Base-by-base conservation (phyloP, 148 eudicot species). In the Arbutus unedo region DNA sequence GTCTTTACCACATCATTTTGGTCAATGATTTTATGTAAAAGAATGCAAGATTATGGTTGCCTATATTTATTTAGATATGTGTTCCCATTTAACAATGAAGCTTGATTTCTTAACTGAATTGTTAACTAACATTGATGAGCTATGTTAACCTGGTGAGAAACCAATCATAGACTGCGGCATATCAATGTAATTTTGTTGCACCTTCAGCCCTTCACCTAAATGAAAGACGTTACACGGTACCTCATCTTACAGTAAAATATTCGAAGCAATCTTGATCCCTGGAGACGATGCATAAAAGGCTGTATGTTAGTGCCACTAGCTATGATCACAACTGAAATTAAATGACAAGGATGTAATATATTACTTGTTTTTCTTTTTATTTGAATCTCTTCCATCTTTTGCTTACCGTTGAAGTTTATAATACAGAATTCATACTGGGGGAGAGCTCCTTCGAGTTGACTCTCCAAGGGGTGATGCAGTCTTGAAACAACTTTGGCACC, bases 401-500 rank as follows among this genome's bases (percentile, higher is more conserved):
- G 47, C 76, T 78, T 18, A 41, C 66, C 38, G 4, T 79, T 72
- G 18, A 81, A 6, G 55, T 76, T 49, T 23, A 38, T 51, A 15
- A 18, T 87, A 6, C 85, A 91, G 94, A 84, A 43, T 83, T 73
- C 94, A 91, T 80, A 87, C 88, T 50, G 92, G 91, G 76, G 85
- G 81, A 16, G 89, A 87, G 49, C 84, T 91, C 47, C 75, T 90
- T 68, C 83, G 25, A 11, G 66, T 78, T 4, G 89, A 87, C 49
- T 76, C 88, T 9, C 83, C 54, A 73, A 84, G 79, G 10, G 87
- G 88, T 11, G 94, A 89, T 43, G 85, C 83, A 13, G 72, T 88
- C 73, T 80, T 91, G 81, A 90, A 91, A 76, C 91, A 91, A 55
- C 90, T 91, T 74, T 91, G 94, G 94, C 88, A 85, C 68, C 94